Evolutionary conservation across 768 basidiomycete genomes (phyloP).

Genomic region (Tylopilus felleus): DNA sequence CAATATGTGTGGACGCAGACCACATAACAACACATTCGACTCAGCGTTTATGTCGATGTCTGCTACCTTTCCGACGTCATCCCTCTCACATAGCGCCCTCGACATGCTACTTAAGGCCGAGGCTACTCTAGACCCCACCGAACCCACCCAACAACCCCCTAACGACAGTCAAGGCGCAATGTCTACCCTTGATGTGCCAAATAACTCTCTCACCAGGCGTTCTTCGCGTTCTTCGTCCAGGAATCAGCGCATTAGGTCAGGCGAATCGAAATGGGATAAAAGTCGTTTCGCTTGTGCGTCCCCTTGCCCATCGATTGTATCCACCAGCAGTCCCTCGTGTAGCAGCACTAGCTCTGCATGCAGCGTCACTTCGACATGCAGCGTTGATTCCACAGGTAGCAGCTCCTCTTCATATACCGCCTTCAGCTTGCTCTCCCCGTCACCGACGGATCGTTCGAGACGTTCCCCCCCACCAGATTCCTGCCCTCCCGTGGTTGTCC

Average conservation of each 20-base stretch:
- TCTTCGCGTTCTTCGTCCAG: conserved; percentile 31
- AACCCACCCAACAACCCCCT: conserved; percentile 17
- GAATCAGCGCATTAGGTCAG: conserved; percentile 22
- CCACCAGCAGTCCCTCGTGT: conserved; percentile 21
- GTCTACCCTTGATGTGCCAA: conserved; percentile 25
- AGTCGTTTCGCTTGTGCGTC: conserved; percentile 28
- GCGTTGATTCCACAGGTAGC: conserved; percentile 12
- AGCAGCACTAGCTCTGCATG: conserved; percentile 25
- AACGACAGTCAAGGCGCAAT: conserved; percentile 20
- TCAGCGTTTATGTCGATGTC: conserved; percentile 23
- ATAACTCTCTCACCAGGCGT: conserved; percentile 24
- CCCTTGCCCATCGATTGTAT: conserved; percentile 27
- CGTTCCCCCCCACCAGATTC: conserved; percentile 33
- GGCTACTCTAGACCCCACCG: conserved; percentile 16
- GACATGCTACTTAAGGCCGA: conserved; percentile 34
- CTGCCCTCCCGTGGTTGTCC: conserved; percentile 44
- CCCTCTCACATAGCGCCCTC: conserved; percentile 29
- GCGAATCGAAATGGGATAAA: conserved; percentile 30
- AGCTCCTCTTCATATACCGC: conserved; percentile 15
- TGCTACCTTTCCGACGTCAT: conserved; percentile 29
- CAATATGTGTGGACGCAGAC: conserved; percentile 20
- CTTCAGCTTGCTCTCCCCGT: conserved; percentile 19
- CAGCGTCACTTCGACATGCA: conserved; percentile 25
- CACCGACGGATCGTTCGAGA: conserved; percentile 30
- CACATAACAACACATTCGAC: conserved; percentile 24